phyloP scores from a whole-genome alignment of 164 flowering plant species.

The Platanus orientalis region DNA sequence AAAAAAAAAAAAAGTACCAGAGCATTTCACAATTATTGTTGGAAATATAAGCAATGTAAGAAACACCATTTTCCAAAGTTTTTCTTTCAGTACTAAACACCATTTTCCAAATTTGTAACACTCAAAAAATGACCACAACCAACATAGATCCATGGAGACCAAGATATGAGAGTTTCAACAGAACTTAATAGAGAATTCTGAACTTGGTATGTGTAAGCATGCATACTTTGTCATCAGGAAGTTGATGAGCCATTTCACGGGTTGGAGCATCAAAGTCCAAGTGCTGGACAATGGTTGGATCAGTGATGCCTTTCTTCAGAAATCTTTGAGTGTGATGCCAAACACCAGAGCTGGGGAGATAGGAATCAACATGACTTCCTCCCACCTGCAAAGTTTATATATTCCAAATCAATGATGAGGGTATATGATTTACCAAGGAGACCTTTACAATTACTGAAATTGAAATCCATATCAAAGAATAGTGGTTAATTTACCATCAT shows the following conservation, averaged over 20 bases:
- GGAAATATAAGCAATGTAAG: no score
- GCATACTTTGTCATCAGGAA: constrained; percentile 84
- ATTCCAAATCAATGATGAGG: no score
- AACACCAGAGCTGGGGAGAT: constrained; percentile 82
- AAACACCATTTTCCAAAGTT: no score
- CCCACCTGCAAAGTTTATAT: constrained; percentile 48
- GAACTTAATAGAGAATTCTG: not conserved
- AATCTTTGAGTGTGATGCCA: constrained; percentile 91
- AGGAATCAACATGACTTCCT: constrained; percentile 87
- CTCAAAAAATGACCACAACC: not conserved
- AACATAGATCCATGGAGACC: not conserved
- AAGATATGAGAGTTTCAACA: not conserved
- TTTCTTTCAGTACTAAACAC: no score
- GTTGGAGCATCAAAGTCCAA: constrained; percentile 99
- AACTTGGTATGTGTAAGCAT: not conserved
- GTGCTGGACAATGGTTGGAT: constrained; percentile 59
- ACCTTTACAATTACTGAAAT: no score
- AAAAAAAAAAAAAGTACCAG: no score
- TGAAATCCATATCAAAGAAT: no score
- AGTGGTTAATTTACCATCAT: no score
- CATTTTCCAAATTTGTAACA: not conserved
- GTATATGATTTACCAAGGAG: no score
- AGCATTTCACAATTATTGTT: not conserved
- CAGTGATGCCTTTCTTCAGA: constrained; percentile 58
- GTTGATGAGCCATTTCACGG: constrained; percentile 71